Conservation (phyloP, 1,284 basidiomycete species). For the Sporisorium reilianum region DNA sequence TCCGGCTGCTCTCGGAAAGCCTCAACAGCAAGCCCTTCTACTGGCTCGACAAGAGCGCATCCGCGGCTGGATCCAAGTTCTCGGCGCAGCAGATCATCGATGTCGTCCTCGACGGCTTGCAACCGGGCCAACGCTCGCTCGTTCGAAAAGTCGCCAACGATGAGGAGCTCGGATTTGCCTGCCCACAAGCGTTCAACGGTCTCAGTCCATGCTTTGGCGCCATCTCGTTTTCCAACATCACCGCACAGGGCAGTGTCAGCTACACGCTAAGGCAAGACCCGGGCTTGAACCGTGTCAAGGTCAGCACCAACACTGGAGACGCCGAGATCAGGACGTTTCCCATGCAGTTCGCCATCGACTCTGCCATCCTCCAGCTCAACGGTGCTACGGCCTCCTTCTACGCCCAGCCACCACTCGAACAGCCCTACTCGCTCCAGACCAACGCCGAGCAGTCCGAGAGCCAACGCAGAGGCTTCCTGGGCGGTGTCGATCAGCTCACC, state of each 20-base stretch:
- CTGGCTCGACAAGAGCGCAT: constrained; percentile 49
- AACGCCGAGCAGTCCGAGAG: constrained; percentile 76
- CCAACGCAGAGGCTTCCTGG: constrained; percentile 72
- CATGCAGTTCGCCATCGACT: constrained; percentile 81
- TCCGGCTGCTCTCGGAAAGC: constrained; percentile 19
- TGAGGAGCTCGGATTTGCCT: constrained; percentile 72
- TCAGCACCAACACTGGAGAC: constrained; percentile 77
- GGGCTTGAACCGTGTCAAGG: constrained; percentile 77
- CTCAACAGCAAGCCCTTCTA: constrained; percentile 30
- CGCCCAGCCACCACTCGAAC: constrained; percentile 71
- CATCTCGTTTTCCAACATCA: constrained; percentile 74
- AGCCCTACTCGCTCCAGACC: constrained; percentile 79
- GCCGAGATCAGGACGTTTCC: constrained; percentile 79
- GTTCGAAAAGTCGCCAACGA: constrained; percentile 23
- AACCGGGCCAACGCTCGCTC: constrained; percentile 21
- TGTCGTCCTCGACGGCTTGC: constrained; percentile 71
- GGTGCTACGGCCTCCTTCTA: constrained; percentile 68
- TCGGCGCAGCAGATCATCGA: constrained; percentile 75
- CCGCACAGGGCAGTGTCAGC: constrained; percentile 70
- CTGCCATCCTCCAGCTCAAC: constrained; percentile 74
- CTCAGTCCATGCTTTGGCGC: constrained; percentile 80
- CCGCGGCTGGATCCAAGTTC: constrained; percentile 73
- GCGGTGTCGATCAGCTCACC: constrained; percentile 24
- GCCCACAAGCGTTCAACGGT: constrained; percentile 80
- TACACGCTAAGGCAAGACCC: constrained; percentile 80